phyloP scores from a whole-genome alignment of 129 eudicot genomes.

The Chrysanthemum lavandulifolium region DNA sequence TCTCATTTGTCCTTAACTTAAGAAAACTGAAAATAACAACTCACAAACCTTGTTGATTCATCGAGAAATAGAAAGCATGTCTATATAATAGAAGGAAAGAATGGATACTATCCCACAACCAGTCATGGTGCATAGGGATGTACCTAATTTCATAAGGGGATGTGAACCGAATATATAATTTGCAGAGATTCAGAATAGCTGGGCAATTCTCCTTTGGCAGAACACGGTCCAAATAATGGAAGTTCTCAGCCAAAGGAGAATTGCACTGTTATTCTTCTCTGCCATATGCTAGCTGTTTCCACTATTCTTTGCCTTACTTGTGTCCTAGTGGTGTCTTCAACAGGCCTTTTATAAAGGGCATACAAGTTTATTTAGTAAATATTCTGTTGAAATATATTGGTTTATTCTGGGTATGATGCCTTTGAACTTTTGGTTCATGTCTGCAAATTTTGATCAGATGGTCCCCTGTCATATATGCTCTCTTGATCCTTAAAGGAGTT shows the following conservation, averaged over 20 bases:
- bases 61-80: neutral
- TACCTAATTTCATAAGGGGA: too few relatives aligned
- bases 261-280: constrained; percentile 50
- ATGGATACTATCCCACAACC: constrained; percentile 1
- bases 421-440: constrained; percentile 34
- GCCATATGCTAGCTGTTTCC: constrained; percentile 2
- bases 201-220: constrained; percentile 65
- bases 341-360: constrained; percentile 27
- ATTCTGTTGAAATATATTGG: constrained; percentile 36
- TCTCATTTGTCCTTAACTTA: neutral
- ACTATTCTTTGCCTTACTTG: neutral
- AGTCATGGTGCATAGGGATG: neutral
- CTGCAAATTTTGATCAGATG: constrained; percentile 24
- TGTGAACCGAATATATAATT: neutral
- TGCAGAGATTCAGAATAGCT: constrained; percentile 2
- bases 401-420: constrained; percentile 49
- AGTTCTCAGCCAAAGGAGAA: constrained; percentile 60
- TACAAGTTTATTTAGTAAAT: constrained; percentile 37
- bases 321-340: constrained; percentile 11
- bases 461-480: constrained; percentile 23
- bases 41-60: neutral
- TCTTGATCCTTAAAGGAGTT: neutral
- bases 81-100: neutral
- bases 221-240: constrained; percentile 12
- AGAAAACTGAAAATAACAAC: neutral